Conservation (phyloP, 768 basidiomycete species). For the Nidula microcarpa region DNA sequence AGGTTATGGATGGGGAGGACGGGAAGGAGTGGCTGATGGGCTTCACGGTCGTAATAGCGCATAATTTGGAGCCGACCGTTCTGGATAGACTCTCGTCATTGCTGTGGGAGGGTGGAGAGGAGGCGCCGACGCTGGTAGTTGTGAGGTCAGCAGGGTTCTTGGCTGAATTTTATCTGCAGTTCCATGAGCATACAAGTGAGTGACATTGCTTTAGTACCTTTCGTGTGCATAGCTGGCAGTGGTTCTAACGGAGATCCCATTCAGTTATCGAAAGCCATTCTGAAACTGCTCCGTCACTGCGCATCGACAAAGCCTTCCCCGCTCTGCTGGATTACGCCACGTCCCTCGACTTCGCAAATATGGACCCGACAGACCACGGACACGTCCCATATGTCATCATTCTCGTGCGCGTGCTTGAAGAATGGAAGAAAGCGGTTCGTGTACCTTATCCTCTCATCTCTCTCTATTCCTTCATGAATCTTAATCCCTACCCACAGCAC, state of each 20-base stretch:
- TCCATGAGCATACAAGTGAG: conserved; percentile 82
- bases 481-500: conserved; percentile 44
- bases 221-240: too few species aligned
- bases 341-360: conserved; percentile 64
- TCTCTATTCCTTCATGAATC: background rate
- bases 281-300: conserved; percentile 68
- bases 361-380: conserved; percentile 87
- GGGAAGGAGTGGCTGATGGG: conserved; percentile 28
- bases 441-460: background rate
- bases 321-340: conserved; percentile 70
- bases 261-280: conserved; percentile 89
- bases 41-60: conserved; percentile 81
- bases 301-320: conserved; percentile 88
- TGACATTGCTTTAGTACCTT: conserved; percentile 1
- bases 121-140: conserved; percentile 65
- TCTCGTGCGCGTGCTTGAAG: conserved; percentile 76
- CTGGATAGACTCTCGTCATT: conserved; percentile 59
- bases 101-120: conserved; percentile 59
- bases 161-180: conserved; percentile 85
- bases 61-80: conserved; percentile 63
- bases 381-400: conserved; percentile 92
- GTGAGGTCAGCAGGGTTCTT: conserved; percentile 88
- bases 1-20: conserved; percentile 49
- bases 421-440: conserved; percentile 77
- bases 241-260: background rate